Evolutionary conservation across 2,329 filamentous ascomycete genomes (phyloP).

Genomic region (Calonectria montana): DNA sequence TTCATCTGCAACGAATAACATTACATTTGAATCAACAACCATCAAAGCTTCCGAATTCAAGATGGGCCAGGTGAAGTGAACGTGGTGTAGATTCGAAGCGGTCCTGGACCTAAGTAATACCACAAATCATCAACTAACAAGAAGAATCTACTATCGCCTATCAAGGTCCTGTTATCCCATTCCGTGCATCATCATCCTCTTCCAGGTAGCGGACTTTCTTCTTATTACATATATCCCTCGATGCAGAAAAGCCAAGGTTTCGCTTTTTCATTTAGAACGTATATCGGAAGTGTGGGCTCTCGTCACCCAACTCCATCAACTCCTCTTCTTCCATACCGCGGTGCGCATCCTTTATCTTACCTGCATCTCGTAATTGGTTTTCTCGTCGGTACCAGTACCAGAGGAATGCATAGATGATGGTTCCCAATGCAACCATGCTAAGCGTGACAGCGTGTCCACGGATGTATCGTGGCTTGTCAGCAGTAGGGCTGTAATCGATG

Average conservation of each 20-base stretch:
- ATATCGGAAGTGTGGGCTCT: constrained; percentile 62
- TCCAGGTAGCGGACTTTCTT: background rate
- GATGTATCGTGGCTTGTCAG: constrained; percentile 67
- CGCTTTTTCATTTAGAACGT: constrained; percentile 46
- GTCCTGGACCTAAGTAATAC: background rate
- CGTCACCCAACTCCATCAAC: constrained; percentile 62
- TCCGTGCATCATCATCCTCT: background rate
- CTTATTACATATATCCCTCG: too few species aligned
- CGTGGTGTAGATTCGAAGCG: background rate
- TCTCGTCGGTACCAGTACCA: constrained; percentile 62
- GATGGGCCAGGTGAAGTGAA: background rate
- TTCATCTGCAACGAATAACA: background rate
- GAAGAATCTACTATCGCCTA: background rate
- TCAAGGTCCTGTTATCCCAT: background rate
- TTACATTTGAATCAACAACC: background rate
- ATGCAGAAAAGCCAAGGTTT: background rate
- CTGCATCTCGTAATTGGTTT: constrained; percentile 59
- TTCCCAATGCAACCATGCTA: constrained; percentile 66
- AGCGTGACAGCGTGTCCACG: constrained; percentile 72
- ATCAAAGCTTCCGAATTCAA: background rate
- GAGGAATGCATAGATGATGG: constrained; percentile 63
- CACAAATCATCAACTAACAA: background rate
- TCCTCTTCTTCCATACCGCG: constrained; percentile 58
- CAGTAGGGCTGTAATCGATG: constrained; percentile 50
- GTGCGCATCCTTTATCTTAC: constrained; percentile 52